These are phyloP conservation scores for Priceomyces haplophilus DNA, from an alignment of 805 yeast species.

Conservation along the genomic window DNA sequence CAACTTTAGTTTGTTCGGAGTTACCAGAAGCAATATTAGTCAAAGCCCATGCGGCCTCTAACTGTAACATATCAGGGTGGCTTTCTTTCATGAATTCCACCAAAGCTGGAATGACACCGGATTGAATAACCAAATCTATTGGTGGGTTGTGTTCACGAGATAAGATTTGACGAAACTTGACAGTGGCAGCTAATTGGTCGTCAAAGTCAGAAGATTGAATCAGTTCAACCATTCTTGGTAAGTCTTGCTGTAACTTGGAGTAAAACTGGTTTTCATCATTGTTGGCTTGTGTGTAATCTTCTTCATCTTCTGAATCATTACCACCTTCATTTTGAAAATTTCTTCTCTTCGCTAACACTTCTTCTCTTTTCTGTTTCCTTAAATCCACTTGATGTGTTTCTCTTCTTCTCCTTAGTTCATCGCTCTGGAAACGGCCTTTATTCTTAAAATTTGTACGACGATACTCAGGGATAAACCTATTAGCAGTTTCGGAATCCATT, in stretches of 20 bases:
- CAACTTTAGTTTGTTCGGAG: conserved; percentile 83
- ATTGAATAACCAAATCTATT: conserved; percentile 84
- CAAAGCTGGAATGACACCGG: conserved; percentile 90
- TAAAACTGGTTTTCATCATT: conserved; percentile 44
- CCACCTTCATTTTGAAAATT: conserved; percentile 51
- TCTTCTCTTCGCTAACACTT: conserved; percentile 89
- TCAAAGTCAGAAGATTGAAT: conserved; percentile 74
- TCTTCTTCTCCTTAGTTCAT: conserved; percentile 95
- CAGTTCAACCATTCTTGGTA: conserved; percentile 82
- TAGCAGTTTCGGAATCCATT: conserved; percentile 76
- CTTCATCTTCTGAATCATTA: conserved; percentile 45
- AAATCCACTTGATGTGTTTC: conserved; percentile 96
- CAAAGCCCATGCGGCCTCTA: conserved; percentile 99
- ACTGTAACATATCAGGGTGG: conserved; percentile 83
- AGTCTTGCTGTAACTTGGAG: conserved; percentile 49
- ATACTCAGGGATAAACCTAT: conserved; percentile 92
- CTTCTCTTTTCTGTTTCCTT: conserved; percentile 95
- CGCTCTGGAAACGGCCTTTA: conserved; percentile 89
- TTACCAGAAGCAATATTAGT: conserved; percentile 96
- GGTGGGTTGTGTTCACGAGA: conserved; percentile 97
- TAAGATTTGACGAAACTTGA: conserved; percentile 87
- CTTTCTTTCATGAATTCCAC: conserved; percentile 74
- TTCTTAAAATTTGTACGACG: conserved; percentile 96
- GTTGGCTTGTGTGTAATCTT: conserved; percentile 41
- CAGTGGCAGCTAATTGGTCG: conserved; percentile 81